phyloP scores from a whole-genome alignment of 306 rosid genomes.

The Dalbergia cultrata region DNA sequence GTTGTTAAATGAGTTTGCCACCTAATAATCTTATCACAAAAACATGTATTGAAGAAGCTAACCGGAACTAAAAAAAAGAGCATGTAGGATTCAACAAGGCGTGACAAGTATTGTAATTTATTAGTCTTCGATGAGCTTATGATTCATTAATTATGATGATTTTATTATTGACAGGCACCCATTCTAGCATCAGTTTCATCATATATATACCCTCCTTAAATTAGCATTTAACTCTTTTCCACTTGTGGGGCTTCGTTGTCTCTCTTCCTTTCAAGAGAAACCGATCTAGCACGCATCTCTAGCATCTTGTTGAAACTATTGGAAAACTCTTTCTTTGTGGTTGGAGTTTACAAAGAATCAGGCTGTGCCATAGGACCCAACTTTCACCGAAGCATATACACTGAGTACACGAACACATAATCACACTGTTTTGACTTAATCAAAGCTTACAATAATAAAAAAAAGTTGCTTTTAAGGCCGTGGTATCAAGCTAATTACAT shows the following conservation, averaged over 20 bases:
- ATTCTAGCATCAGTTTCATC: not conserved
- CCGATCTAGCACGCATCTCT: not conserved
- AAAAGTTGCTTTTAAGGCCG: too few species aligned
- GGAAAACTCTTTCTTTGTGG: too few species aligned
- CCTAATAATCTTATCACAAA: constrained; percentile 6
- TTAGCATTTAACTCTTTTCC: not conserved
- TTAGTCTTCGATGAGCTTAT: not conserved
- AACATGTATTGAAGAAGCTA: not conserved
- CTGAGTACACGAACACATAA: constrained; percentile 20
- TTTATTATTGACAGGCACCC: not conserved
- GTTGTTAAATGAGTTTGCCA: not conserved
- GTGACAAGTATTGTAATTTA: not conserved
- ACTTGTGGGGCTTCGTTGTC: constrained; percentile 16
- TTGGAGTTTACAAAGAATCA: not conserved
- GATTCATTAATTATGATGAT: not conserved
- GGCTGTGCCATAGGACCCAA: not conserved
- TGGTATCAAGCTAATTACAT: not conserved
- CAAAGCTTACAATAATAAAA: too few species aligned
- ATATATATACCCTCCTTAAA: not conserved
- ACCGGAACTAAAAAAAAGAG: too few species aligned
- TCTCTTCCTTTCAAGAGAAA: constrained; percentile 29
- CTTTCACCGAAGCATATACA: not conserved
- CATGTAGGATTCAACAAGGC: not conserved
- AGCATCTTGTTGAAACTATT: not conserved
- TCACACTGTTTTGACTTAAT: not conserved